phyloP scores from a whole-genome alignment of 1,139 yeast genomes.

The Debaryomyces fabryi region DNA sequence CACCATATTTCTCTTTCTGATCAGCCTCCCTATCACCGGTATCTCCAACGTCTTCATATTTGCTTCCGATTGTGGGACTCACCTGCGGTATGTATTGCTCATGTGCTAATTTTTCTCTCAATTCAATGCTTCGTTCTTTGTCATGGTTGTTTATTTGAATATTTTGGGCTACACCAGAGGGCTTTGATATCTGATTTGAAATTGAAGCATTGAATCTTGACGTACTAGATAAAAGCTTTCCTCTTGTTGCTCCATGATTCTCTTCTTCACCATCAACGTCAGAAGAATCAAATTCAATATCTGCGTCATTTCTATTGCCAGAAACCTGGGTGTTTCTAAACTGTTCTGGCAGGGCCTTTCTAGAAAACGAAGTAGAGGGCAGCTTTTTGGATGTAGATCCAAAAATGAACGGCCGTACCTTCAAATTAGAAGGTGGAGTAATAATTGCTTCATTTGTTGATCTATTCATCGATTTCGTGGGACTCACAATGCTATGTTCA shows the following conservation, averaged over 20 bases:
- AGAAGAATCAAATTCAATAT: slow-evolving; percentile 25
- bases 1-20: slow-evolving; percentile 7
- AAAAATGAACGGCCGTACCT: slow-evolving; percentile 14
- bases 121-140: background rate
- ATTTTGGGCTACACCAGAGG: background rate
- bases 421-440: slow-evolving; percentile 20
- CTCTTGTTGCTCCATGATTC: background rate
- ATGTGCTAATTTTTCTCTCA: background rate
- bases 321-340: background rate
- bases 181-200: background rate
- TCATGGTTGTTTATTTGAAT: background rate
- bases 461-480: background rate
- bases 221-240: background rate
- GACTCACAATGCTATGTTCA: background rate
- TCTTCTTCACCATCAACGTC: slow-evolving; percentile 11
- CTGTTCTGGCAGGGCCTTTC: background rate
- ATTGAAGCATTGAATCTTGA: background rate
- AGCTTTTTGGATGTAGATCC: slow-evolving; percentile 2
- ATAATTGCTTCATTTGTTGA: background rate
- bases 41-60: background rate
- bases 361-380: slow-evolving; percentile 2
- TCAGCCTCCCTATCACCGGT: background rate
- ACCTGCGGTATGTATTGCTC: background rate
- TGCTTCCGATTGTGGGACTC: background rate
- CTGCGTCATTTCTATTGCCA: slow-evolving; percentile 8